Evolutionary conservation across 2,329 filamentous ascomycete genomes (phyloP).

Genomic region (Epichloe brachyelytri): DNA sequence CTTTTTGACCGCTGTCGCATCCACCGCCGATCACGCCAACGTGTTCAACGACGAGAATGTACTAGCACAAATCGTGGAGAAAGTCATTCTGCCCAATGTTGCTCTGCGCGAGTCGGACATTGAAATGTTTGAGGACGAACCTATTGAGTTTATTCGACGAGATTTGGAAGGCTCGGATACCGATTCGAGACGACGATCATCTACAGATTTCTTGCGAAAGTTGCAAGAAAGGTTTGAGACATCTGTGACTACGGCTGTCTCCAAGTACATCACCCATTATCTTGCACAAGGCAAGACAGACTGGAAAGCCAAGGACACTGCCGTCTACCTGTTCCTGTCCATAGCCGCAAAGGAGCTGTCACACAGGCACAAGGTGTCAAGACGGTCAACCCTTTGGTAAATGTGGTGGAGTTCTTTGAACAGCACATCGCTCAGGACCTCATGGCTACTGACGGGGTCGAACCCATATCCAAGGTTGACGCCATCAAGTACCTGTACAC

Average conservation of each 20-base stretch:
- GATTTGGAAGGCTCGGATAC: conserved; percentile 94
- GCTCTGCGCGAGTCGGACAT: conserved; percentile 84
- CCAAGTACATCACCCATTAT: conserved; percentile 77
- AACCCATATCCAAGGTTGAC: conserved; percentile 89
- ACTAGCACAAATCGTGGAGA: conserved; percentile 80
- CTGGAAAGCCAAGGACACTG: conserved; percentile 97
- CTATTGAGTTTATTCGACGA: conserved; percentile 92
- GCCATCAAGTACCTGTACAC: conserved; percentile 97
- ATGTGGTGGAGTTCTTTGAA: conserved; percentile 91
- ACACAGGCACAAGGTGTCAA: conserved; percentile 85
- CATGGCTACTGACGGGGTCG: conserved; percentile 50
- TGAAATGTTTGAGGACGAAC: conserved; percentile 95
- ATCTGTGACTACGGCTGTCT: conserved; percentile 76
- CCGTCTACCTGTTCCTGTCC: conserved; percentile 90
- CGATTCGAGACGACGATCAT: conserved; percentile 80
- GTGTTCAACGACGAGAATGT: conserved; percentile 75
- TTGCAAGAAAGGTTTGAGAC: conserved; percentile 81
- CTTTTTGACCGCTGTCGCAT: conserved; percentile 82
- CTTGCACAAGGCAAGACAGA: conserved; percentile 67
- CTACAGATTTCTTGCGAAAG: conserved; percentile 85
- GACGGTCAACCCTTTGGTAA: conserved; percentile 73
- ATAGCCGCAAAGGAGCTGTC: conserved; percentile 80
- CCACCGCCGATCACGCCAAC: conserved; percentile 62
- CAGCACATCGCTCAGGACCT: conserved; percentile 85
- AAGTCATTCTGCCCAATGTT: conserved; percentile 89